Evolutionary conservation across 2,329 filamentous ascomycete species (phyloP), one percentile per base, ranked within the genome.

Genomic region (Colletotrichum plurivorum): DNA sequence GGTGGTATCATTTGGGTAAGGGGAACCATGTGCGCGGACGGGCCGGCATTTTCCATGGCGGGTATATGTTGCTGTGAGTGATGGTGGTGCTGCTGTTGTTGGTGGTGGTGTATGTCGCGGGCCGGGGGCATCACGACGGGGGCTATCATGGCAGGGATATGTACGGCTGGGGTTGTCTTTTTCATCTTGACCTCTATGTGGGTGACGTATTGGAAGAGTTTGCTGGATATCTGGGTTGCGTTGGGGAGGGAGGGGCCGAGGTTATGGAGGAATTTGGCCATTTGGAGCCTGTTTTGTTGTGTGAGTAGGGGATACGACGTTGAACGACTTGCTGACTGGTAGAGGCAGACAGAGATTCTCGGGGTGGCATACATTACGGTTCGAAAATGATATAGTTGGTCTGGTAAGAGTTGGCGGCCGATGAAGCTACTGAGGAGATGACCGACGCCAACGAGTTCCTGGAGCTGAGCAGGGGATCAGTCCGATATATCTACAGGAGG

Each of bases 381-480:
- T 10, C 71, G 52, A 1, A 72, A 60, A 20, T 69, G 63, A 5
- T 63, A 67, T n/a, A 71, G 71, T 22, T 72, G 68, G 31, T 48
- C 39, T 2, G 69, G 51, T 4, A 52, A 36, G 12, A 72, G 52
- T 12, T 71, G 69, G 16, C 71, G 69, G 16, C 60, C 69, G 55
- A 71, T 72, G 61, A 72, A 72, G 39, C 69, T 72, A 13, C 68
- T 71, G 31, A 72, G 48, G 27, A 72, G 20, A 39, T 72, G 71
- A 18, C 68, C 71, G 6, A 72, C 71, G 2, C 71, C 71, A 4
- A 66, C 69, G 31, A 72, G 46, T n/a, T 72, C 71, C 60, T 72
- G 71, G 4, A 72, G 61, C 70, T 71, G 36, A 2, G n/a, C 1
- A 41, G 0, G 22, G 4, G 22, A 25, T 71, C 6, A 70, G 59